Evolutionary conservation across 2,329 filamentous ascomycete species (phyloP).

Genomic region (Rosellinia necatrix): DNA sequence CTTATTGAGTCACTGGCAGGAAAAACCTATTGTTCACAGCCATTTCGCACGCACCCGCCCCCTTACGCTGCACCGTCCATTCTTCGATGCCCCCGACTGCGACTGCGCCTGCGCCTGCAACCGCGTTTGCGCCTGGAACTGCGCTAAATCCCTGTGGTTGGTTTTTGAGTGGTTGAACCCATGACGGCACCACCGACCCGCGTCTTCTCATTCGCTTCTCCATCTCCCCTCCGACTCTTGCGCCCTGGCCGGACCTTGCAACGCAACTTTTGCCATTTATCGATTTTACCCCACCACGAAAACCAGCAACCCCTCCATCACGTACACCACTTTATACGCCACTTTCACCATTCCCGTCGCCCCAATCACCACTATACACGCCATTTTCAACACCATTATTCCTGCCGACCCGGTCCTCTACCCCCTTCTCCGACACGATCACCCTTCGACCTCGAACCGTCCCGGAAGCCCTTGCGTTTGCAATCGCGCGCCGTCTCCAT

Average conservation of each 20-base stretch:
- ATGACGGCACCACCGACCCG: constrained; percentile 13
- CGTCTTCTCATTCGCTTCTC: constrained; percentile 18
- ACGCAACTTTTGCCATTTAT: constrained; percentile 18
- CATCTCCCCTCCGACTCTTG: constrained; percentile 3
- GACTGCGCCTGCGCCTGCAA: background rate
- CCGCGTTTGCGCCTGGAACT: background rate
- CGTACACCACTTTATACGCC: background rate
- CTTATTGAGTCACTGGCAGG: constrained; percentile 25
- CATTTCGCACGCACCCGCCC: background rate
- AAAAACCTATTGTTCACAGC: background rate
- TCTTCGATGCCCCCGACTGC: background rate
- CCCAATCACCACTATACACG: background rate
- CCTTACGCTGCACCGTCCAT: background rate
- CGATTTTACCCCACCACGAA: constrained; percentile 23
- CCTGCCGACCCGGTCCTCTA: background rate
- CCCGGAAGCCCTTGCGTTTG: background rate
- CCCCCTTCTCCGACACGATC: background rate
- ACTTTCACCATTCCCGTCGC: background rate
- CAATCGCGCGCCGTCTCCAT: constrained; percentile 27
- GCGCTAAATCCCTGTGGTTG: background rate
- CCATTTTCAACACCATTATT: no score
- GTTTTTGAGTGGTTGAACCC: constrained; percentile 17
- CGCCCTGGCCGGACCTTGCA: constrained; percentile 20
- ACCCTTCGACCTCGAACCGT: background rate
- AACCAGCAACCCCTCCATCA: constrained; percentile 1